Evolutionary conservation across 495 filamentous ascomycete species (phyloP), one percentile per base, ranked within the genome.

Genomic region (Aspergillus leporis): DNA sequence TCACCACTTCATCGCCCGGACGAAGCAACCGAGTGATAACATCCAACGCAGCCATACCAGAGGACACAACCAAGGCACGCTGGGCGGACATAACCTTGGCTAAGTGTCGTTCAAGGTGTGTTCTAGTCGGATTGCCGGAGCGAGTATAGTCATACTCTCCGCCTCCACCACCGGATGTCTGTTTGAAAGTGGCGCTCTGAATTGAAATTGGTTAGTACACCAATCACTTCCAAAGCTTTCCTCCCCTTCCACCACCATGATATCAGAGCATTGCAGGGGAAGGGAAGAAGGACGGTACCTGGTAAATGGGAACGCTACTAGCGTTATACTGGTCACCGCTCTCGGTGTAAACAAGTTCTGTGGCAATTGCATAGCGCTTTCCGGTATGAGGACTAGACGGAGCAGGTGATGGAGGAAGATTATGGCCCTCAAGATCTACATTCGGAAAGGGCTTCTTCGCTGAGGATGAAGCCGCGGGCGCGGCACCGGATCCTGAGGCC

Each of bases 81-180:
- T 85, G 86, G 14, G 95, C 94, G 60, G 87, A 88, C 95, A 98
- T 98, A 74, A 98, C 96, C 83, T 98, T 98, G 60, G 94, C 95
- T 58, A 98, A 81, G 72, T 98, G 94, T 58, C 94, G 87, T 76
- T 98, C 94, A 58, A 98, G 85, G 68, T 98, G 95, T 22, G 93
- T 96, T 49, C 94, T 85, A 49, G 94, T 98, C 18, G 94, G 94
- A 69, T 98, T 98, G 30, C 94, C 94, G 34, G 92, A 96, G 23
- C 94, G 88, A 38, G 94, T 97, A 81, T 98, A 98, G 80, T 98
- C 94, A 78, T 98, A 98, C 73, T 97, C 93, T 55, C 78, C 79
- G 45, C 85, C 88, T 48, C 89, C 90, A 55, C 83, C 85, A 60
- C 81, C 84, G 55, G 92, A 92, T 53, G 85, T 84, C 78, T 97